Conservation (phyloP, 306 rosid genomes). For the barrel medic (Medicago truncatula) region MtrunA17r5.0-ANR NC_053048.1:46589501-46590000, state of each 20-base stretch:
- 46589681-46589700: not conserved
- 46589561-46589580: conserved; percentile 51
- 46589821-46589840: not conserved
- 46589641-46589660: not conserved
- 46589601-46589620: conserved; percentile 86
- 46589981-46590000: conserved; percentile 78
- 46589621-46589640: not conserved
- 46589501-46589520: not conserved
- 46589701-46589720: not conserved
- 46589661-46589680: not conserved
- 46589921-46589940: conserved; percentile 67
- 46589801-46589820: not conserved
- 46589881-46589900: not conserved
- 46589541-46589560: conserved; percentile 2
- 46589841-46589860: not conserved
- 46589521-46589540: not conserved
- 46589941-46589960: conserved; percentile 96
- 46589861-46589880: conserved; percentile 2
- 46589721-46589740: not conserved
- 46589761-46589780: not conserved
- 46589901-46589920: conserved; percentile 10
- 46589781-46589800: not conserved
- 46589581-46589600: conserved; percentile 88
- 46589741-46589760: not conserved
- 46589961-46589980: conserved; percentile 84